These are phyloP conservation scores for Hyaloscypha finlandica DNA, from an alignment of 495 filamentous ascomycete genomes.

Conservation along the genomic window DNA sequence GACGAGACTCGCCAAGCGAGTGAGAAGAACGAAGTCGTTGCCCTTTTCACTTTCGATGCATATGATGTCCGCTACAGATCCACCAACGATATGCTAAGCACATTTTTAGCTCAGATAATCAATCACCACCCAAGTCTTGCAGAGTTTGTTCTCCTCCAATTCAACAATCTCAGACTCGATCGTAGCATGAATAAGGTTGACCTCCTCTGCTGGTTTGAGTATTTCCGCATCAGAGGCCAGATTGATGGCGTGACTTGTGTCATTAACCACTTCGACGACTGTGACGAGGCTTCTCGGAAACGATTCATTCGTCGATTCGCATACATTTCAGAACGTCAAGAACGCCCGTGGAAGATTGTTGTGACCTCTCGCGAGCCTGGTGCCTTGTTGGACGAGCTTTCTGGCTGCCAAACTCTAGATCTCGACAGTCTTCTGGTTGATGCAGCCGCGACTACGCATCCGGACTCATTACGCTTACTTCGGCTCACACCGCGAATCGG, in stretches of 20 bases:
- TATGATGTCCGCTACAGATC: conserved; percentile 5
- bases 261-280: conserved; percentile 29
- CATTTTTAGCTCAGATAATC: conserved; percentile 3
- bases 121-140: conserved; percentile 4
- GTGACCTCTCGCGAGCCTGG: conserved; percentile 12
- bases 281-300: conserved; percentile 10
- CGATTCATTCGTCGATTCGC: conserved; percentile 13
- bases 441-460: not conserved
- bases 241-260: conserved; percentile 19
- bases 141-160: conserved; percentile 3
- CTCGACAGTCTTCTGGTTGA: not conserved
- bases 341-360: conserved; percentile 20
- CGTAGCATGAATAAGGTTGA: conserved; percentile 28
- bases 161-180: conserved; percentile 1
- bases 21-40: conserved; percentile 3
- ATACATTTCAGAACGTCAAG: conserved; percentile 6
- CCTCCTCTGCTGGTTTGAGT: conserved; percentile 24
- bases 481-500: not conserved
- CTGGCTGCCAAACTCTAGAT: conserved; percentile 1
- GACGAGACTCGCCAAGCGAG: conserved; percentile 2
- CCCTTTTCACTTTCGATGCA: not conserved
- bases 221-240: conserved; percentile 11
- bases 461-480: conserved; percentile 3
- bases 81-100: not conserved
- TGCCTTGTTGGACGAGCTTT: conserved; percentile 3